Evolutionary conservation across 2,329 filamentous ascomycete species (phyloP), one percentile per base, ranked within the genome.

Genomic region (Fusarium longipes): DNA sequence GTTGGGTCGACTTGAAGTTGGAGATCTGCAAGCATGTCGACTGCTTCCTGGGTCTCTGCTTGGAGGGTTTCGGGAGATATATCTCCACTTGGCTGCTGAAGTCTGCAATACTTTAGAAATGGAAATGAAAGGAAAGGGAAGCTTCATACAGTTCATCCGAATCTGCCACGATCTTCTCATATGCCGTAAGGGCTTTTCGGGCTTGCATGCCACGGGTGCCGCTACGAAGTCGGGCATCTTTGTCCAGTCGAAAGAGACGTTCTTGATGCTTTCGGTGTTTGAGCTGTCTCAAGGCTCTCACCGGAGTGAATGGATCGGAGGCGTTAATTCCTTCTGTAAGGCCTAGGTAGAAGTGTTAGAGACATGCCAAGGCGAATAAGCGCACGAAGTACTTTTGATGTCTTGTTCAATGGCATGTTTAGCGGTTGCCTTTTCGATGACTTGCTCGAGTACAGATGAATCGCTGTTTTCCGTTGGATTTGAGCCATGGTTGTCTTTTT

Each of bases 181-280:
- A 86, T 6, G 85, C 85, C 48, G 88, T 87, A 18, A 96, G 78
- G 2, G 89, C 86, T 71, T 96, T 95, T n/a, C 92, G 83, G 0
- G 92, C 92, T 62, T 90, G 86, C 74, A 91, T 80, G 0, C 93
- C 93, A 39, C 93, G 81, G 2, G 91, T 86, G 32, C 93, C 93
- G 72, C 92, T 95, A 50, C 92, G 83, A 38, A 93, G 79, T 39
- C 87, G 83, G 9, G 92, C 92, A 73, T 93, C 89, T 68, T 93
- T 92, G 72, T 92, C 89, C 1, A 89, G 84, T 20, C 89, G 84
- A 56, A 91, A 92, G 5, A 93, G 80, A 8, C 87, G 84, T 70
- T 86, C 84, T 67, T 87, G 83, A 35, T 91, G 80, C 22, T 87
- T 83, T 63, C 89, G 84, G 70, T 92, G 85, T 25, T 84, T 85